Evolutionary conservation across 1,284 basidiomycete species (phyloP), one percentile per base, ranked within the genome.

Genomic region (Abortiporus biennis): DNA sequence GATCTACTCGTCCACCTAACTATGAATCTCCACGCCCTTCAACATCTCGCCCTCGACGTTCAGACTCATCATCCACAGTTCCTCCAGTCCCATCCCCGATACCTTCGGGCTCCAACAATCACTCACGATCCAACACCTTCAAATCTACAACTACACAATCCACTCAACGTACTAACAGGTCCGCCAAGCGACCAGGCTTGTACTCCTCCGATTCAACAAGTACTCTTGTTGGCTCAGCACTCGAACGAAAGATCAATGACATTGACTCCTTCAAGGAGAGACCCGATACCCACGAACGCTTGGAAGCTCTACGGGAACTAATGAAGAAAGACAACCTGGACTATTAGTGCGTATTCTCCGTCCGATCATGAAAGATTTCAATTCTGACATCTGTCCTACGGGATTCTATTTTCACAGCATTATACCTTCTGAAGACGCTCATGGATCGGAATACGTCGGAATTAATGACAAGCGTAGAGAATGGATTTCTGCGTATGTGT

Each of bases 361-460:
- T n/a, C 41, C 15, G 11, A 15, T 30, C 33, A 2, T 4, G 27
- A 40, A 12, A 53, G 39, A 46, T 16, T 30, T 19, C 13, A 21
- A 12, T 17, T 9, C 16, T 36, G 34, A 43, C 33, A 36, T 21
- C 20, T 33, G 11, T 33, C 20, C 31, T 12, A 19, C 21, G 5
- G 34, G 29, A 37, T 36, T 45, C 9, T 36, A 35, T 34, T 45
- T 38, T 42, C 12, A 15, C 51, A 85, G 81, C 52, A 58, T 87
- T 43, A 68, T 95, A 23, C 88, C 91, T 1, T 83, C 78, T 41
- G 88, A 91, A 58, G 92, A 96, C 59, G 85, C 91, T 8, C 92
- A 96, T 59, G 80, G 80, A 45, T 92, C 90, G 3, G 93, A 96
- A 61, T 92, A 90, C 49, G 83, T 93, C 9, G 80, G 89, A 6